These are phyloP conservation scores for Ceratobasidium sp. DNA, from an alignment of 1,284 basidiomycete species.

Conservation along the genomic window DNA sequence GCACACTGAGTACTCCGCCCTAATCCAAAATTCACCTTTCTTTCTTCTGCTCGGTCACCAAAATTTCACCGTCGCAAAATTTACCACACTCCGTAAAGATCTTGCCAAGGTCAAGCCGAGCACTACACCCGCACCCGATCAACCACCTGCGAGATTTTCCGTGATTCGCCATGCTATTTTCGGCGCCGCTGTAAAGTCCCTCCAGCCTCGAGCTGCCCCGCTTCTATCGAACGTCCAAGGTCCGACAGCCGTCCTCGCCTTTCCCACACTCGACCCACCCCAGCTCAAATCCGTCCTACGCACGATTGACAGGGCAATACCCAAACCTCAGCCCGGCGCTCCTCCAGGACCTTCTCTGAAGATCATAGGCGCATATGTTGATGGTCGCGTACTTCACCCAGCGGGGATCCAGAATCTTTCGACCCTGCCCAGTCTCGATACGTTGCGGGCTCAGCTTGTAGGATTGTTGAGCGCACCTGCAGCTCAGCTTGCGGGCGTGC, in stretches of 20 bases:
- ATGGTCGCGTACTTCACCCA: slow-evolving; percentile 75
- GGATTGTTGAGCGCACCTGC: slow-evolving; percentile 80
- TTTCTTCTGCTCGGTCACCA: slow-evolving; percentile 78
- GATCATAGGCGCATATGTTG: slow-evolving; percentile 81
- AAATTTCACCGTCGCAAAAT: slow-evolving; percentile 73
- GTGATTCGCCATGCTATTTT: slow-evolving; percentile 78
- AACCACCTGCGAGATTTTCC: slow-evolving; percentile 61
- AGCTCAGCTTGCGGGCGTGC: slow-evolving; percentile 74
- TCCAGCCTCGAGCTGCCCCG: slow-evolving; percentile 47
- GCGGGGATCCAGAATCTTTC: slow-evolving; percentile 71
- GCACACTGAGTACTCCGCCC: slow-evolving; percentile 77
- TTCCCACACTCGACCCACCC: slow-evolving; percentile 78
- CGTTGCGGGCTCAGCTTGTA: slow-evolving; percentile 78
- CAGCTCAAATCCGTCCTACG: slow-evolving; percentile 75
- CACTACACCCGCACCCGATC: slow-evolving; percentile 53
- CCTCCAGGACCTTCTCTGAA: slow-evolving; percentile 63
- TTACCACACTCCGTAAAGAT: slow-evolving; percentile 75
- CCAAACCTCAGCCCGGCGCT: slow-evolving; percentile 54
- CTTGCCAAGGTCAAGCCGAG: slow-evolving; percentile 67
- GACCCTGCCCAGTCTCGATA: slow-evolving; percentile 76
- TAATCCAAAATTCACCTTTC: slow-evolving; percentile 68
- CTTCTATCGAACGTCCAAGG: slow-evolving; percentile 58
- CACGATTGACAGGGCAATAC: slow-evolving; percentile 75
- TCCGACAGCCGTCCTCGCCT: slow-evolving; percentile 73
- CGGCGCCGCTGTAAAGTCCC: slow-evolving; percentile 70